These are phyloP conservation scores for Hymenoscyphus fructigenus DNA, from an alignment of 2,329 filamentous ascomycete species.

Conservation along the genomic window DNA sequence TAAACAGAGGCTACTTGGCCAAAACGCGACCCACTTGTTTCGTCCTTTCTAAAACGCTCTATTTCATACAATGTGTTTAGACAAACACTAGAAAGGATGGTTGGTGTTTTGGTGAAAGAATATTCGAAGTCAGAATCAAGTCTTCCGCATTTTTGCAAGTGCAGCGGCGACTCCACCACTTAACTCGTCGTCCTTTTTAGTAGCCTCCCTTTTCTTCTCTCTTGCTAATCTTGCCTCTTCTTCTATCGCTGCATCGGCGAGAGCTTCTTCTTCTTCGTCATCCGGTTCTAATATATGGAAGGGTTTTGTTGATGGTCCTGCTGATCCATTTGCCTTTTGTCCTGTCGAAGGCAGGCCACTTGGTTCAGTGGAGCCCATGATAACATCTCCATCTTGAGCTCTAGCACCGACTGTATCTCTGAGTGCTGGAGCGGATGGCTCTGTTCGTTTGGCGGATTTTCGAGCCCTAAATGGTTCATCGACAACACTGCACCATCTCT, in stretches of 20 bases:
- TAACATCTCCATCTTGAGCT: slow-evolving; percentile 19
- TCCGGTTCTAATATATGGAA: slow-evolving; percentile 41
- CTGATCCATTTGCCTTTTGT: slow-evolving; percentile 15
- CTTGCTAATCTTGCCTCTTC: slow-evolving; percentile 39
- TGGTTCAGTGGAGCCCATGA: slow-evolving; percentile 42
- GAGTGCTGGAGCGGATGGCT: slow-evolving; percentile 31
- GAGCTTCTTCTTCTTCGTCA: slow-evolving; percentile 47
- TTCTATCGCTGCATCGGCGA: slow-evolving; percentile 49
- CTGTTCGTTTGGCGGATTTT: slow-evolving; percentile 61
- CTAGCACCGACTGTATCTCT: slow-evolving; percentile 13
- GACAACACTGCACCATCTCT: slow-evolving; percentile 77
- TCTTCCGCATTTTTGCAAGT: slow-evolving; percentile 50
- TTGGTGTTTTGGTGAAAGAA: not conserved
- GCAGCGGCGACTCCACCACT: slow-evolving; percentile 61
- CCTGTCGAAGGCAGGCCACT: slow-evolving; percentile 27
- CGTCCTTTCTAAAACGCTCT: not conserved
- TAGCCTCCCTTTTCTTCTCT: slow-evolving; percentile 27
- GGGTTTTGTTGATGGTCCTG: slow-evolving; percentile 29
- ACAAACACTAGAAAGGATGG: not conserved
- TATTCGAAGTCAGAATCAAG: not conserved
- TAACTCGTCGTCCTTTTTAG: slow-evolving; percentile 45
- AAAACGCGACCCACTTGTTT: not conserved
- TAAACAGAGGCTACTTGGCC: not conserved
- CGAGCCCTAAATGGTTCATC: slow-evolving; percentile 81
- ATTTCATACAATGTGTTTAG: not conserved